Base-by-base conservation (phyloP, 306 rosid genomes). In the Rosa lucieae region DNA sequence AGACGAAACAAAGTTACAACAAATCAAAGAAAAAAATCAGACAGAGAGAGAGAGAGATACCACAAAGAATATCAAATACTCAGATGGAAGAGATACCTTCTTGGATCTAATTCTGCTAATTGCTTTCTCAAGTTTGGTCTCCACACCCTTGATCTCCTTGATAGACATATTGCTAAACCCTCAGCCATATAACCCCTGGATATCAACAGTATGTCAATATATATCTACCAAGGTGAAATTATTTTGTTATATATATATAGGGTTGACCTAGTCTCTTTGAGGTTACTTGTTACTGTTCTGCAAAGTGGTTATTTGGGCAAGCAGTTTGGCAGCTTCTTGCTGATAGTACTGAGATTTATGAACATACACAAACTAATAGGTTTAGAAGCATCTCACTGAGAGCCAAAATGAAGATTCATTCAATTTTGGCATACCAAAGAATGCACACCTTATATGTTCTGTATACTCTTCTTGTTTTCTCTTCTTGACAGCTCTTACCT, bases 281-380 rank as follows among this genome's bases (percentile, higher is more conserved):
- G 62, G 77, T 75, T 90, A 86, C 99, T 93, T 91, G 87, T 88
- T 94, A 78, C 77, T 81, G n/a, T 89, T 90, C 88, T 94, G 99
- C 78, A 91, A 75, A 69, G 76, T 76, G 35, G 82, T 82, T 20
- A 91, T 94, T 76, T 94, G 95, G 9, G 12, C 77, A 10, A 92
- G 93, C 44, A 94, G 82, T 82, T 91, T 94, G 17, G 82, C 88
- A 20, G 97, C 89, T 87, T 94, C 99, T 87, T 91, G 92, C 85
- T 91, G 95, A 85, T 94, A 94, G 88, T 76, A 87, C 99, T 94
- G 90, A 77, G 53, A 86, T 74, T 55, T 39, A 18, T 13, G 5
- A 66, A 18, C 9, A 75, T 72, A 23, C 51, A 70, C 21, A 29
- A 53, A 17, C 5, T 0, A 15, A 52, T 62, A 39, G 10, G 65